phyloP scores from a whole-genome alignment of 78 protist species.

The Dictyostelium intermedium region DNA sequence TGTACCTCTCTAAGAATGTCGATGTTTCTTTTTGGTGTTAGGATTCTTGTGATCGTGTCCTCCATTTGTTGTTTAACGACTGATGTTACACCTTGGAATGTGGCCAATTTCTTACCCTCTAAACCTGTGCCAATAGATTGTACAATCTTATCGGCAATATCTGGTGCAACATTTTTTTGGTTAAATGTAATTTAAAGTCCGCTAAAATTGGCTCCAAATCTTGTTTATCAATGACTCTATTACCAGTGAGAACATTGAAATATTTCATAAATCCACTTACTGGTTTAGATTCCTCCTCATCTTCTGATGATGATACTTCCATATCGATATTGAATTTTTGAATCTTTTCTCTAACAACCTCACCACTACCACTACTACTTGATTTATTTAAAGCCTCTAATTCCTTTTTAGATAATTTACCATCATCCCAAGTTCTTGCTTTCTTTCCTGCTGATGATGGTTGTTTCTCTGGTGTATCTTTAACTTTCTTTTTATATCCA shows the following conservation, averaged over 20 bases:
- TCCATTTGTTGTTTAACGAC: conserved; percentile 80
- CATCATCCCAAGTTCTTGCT: conserved; percentile 32
- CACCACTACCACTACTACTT: not conserved
- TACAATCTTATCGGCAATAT: conserved; percentile 91
- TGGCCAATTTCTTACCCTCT: conserved; percentile 87
- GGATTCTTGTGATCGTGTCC: conserved; percentile 91
- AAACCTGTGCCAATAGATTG: conserved; percentile 86
- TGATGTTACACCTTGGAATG: conserved; percentile 47
- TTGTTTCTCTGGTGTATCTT: conserved; percentile 39
- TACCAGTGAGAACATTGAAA: conserved; percentile 70
- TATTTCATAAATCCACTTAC: conserved; percentile 62
- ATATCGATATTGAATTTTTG: conserved; percentile 31
- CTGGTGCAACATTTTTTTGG: conserved; percentile 96
- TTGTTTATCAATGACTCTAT: conserved; percentile 23
- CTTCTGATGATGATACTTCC: conserved; percentile 24
- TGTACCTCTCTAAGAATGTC: conserved; percentile 89
- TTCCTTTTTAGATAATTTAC: conserved; percentile 12
- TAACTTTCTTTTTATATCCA: not conserved
- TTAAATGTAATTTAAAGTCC: conserved; percentile 80
- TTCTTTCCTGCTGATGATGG: not conserved
- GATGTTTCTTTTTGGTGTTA: conserved; percentile 92
- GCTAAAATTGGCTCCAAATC: conserved; percentile 86
- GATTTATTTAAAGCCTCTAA: not conserved
- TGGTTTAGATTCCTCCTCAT: conserved; percentile 9
- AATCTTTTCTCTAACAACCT: conserved; percentile 3